Percentiles rank a stretch among this genome's conserved stretches.
phyloP scores from a whole-genome alignment of 768 basidiomycete genomes.

The Kockovaella imperatae region DNA sequence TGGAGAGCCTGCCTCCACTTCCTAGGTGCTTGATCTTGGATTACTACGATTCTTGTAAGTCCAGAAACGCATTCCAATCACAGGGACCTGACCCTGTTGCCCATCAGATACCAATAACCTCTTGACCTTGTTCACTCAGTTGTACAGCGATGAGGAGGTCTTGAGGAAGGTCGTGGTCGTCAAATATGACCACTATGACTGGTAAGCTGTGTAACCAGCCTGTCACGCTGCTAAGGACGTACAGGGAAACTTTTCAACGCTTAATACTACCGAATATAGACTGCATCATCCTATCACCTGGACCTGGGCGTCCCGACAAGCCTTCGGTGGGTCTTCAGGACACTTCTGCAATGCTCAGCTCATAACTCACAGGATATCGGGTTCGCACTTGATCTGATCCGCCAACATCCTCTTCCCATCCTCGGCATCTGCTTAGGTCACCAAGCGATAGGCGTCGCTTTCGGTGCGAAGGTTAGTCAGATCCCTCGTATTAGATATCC shows the following conservation, averaged over 20 bases:
- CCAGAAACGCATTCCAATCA: background rate
- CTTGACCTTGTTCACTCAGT: constrained; percentile 41
- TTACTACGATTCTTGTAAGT: constrained; percentile 44
- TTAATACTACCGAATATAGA: constrained; percentile 39
- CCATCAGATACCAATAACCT: constrained; percentile 43
- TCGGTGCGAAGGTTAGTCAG: constrained; percentile 37
- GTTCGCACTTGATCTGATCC: constrained; percentile 34
- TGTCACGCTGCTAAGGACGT: background rate
- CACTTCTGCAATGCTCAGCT: background rate
- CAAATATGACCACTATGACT: constrained; percentile 38
- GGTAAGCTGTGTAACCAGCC: constrained; percentile 17
- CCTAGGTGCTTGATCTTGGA: constrained; percentile 44
- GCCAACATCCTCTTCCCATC: constrained; percentile 32
- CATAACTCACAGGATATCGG: constrained; percentile 32
- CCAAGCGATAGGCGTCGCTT: constrained; percentile 43
- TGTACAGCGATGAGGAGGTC: constrained; percentile 36
- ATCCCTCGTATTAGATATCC: background rate
- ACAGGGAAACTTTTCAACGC: constrained; percentile 30
- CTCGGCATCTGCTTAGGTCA: constrained; percentile 43
- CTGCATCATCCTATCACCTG: constrained; percentile 45
- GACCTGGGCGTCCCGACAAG: constrained; percentile 43
- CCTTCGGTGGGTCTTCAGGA: constrained; percentile 16
- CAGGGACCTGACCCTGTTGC: background rate
- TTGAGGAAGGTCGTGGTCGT: constrained; percentile 40
- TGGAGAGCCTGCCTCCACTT: constrained; percentile 12